phyloP scores from a whole-genome alignment of 2,329 filamentous ascomycete species.

The Ophiostoma perfectum region DNA sequence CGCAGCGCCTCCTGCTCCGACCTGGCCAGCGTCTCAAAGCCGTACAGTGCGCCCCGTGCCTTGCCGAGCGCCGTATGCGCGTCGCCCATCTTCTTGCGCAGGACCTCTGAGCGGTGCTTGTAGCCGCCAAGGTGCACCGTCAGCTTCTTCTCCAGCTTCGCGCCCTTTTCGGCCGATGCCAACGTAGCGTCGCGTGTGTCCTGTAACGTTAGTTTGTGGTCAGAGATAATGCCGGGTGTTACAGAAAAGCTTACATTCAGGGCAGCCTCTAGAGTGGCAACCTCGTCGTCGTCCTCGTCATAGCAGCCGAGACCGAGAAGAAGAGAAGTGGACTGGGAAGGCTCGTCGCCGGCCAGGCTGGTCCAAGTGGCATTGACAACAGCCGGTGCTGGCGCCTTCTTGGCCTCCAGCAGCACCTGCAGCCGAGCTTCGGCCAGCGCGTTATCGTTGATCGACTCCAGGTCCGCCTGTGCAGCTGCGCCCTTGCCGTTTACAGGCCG shows the following conservation, averaged over 20 bases:
- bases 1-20: slow-evolving; percentile 73
- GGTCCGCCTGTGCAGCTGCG: slow-evolving; percentile 39
- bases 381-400: slow-evolving; percentile 36
- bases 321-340: slow-evolving; percentile 33
- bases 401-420: slow-evolving; percentile 67
- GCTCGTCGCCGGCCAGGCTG: slow-evolving; percentile 32
- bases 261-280: slow-evolving; percentile 24
- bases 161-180: slow-evolving; percentile 68
- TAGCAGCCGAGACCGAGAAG: slow-evolving; percentile 79
- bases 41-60: slow-evolving; percentile 64
- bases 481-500: slow-evolving; percentile 51
- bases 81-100: slow-evolving; percentile 72
- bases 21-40: slow-evolving; percentile 68
- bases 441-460: slow-evolving; percentile 64
- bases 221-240: no score
- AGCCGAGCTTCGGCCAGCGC: slow-evolving; percentile 69
- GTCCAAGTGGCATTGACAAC: not conserved
- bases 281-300: slow-evolving; percentile 61
- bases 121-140: slow-evolving; percentile 82
- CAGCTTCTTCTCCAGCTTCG: slow-evolving; percentile 93
- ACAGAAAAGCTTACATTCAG: no score
- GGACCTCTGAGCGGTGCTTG: slow-evolving; percentile 72
- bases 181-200: slow-evolving; percentile 68
- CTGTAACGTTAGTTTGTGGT: slow-evolving; percentile 35
- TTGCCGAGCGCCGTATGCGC: slow-evolving; percentile 69